Base-by-base conservation (phyloP, 345 rosid species). In the Citrus sp. region DNA sequence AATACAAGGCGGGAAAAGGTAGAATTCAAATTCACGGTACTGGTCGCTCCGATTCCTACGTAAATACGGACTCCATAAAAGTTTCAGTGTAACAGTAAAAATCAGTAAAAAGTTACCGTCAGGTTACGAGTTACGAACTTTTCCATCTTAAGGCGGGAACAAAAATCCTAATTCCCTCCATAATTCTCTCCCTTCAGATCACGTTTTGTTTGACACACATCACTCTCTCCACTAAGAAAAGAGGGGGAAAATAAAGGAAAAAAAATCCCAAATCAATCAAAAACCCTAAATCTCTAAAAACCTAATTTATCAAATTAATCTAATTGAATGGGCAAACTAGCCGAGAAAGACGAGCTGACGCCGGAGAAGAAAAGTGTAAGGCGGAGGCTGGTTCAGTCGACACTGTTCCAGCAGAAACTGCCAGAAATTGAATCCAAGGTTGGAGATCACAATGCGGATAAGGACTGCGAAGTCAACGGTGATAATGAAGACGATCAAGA, bases 331-430 rank as follows among this genome's bases (percentile, higher is more conserved):
- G 82, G 49, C 16, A 64, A 73, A 35, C 56, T 58, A 38, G 51
- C 65, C 32, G 54, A 61, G 25, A 66, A 46, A 60, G 74, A 74
- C 28, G 74, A 74, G 35, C 80, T 74, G 34, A 74, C 77, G 54
- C 78, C 81, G 62, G 85, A 76, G 35, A 86, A 85, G 84, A 85
- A 80, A 74, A 81, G 61, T 65, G 84, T 74, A 55, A 90, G 91
- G 51, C 93, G 93, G 79, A 87, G 88, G 68, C 73, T 93, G 83
- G 89, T 95, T 40, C 99, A 95, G 91, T 87, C 97, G 73, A 90
- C 93, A 42, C 76, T 95, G 81, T 74, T 91, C 72, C 89, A 92
- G 18, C 88, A 77, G 42, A 93, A 79, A 80, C 76, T 86, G 2
- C 89, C 78, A 8, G 89, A 81, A 60, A 78, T 66, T 22, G 89